Conservation (phyloP, 108 stramenopile genomes). For the Skeletonema potamos region DNA sequence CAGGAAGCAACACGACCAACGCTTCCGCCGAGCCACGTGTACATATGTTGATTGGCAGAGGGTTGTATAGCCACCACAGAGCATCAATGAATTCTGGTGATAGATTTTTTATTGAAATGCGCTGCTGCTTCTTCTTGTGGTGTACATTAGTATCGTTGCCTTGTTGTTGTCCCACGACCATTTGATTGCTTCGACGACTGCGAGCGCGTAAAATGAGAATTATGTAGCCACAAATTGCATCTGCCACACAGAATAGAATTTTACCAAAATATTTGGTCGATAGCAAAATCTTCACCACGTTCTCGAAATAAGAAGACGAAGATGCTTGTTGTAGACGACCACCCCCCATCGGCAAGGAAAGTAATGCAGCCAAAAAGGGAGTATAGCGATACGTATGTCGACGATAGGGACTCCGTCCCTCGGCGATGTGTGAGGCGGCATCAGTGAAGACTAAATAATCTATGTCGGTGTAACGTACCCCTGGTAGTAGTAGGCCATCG, state of each 20-base stretch:
- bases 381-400: conserved; percentile 99
- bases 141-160: conserved; percentile 8
- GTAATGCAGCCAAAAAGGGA: conserved; percentile 88
- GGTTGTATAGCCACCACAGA: conserved; percentile 87
- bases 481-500: conserved; percentile 58
- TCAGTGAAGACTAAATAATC: conserved; percentile 89
- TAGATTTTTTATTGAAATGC: not conserved
- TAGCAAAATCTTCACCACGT: too few relatives aligned
- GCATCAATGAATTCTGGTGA: conserved; percentile 56
- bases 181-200: too few relatives aligned
- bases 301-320: not conserved
- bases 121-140: not conserved
- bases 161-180: conserved; percentile 18
- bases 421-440: conserved; percentile 64
- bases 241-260: conserved; percentile 80
- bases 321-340: conserved; percentile 7
- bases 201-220: conserved; percentile 46
- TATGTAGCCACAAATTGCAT: conserved; percentile 80
- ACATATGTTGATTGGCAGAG: conserved; percentile 92
- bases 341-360: conserved; percentile 36
- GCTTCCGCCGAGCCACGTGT: conserved; percentile 90
- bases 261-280: conserved; percentile 54
- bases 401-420: conserved; percentile 82
- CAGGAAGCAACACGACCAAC: conserved; percentile 82
- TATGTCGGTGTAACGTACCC: conserved; percentile 87